Percentiles rank a stretch among this genome's conserved stretches.
Evolutionary conservation across 106 monocot species (phyloP).

Genomic region (Alisma plantagoaquatica): DNA sequence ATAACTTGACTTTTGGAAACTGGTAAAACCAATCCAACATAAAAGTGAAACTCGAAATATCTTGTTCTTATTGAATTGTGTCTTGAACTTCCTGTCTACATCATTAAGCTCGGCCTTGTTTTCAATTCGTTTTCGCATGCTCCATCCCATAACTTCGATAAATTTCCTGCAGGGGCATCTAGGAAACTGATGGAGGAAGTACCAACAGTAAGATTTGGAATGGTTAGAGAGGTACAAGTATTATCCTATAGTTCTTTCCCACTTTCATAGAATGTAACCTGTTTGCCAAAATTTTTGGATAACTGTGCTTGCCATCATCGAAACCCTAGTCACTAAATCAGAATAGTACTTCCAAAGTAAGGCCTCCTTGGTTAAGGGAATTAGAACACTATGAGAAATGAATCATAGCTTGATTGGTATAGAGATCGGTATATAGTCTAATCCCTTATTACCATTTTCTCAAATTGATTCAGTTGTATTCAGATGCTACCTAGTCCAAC

Average conservation of each 20-base stretch:
- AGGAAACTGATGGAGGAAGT: not conserved
- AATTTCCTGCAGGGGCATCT: conserved; percentile 1
- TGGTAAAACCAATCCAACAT: not conserved
- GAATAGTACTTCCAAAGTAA: no score
- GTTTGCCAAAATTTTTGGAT: not conserved
- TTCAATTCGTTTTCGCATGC: not conserved
- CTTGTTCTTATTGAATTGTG: not conserved
- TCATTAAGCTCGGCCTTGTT: no score
- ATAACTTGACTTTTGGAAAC: not conserved
- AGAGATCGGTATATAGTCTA: no score
- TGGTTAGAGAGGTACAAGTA: not conserved
- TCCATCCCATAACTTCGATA: not conserved
- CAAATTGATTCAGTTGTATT: no score
- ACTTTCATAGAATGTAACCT: not conserved
- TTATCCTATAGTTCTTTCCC: not conserved
- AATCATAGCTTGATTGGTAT: no score
- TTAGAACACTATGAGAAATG: no score
- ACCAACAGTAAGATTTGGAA: not conserved
- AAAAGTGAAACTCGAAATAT: not conserved
- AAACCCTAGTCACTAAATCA: no score
- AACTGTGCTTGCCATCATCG: no score
- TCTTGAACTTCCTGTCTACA: not conserved
- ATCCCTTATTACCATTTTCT: no score
- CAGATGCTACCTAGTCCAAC: no score
- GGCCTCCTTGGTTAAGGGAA: no score